Conservation (phyloP, 192 early-diverging fungal species). For the Linnemannia elongata region DNA sequence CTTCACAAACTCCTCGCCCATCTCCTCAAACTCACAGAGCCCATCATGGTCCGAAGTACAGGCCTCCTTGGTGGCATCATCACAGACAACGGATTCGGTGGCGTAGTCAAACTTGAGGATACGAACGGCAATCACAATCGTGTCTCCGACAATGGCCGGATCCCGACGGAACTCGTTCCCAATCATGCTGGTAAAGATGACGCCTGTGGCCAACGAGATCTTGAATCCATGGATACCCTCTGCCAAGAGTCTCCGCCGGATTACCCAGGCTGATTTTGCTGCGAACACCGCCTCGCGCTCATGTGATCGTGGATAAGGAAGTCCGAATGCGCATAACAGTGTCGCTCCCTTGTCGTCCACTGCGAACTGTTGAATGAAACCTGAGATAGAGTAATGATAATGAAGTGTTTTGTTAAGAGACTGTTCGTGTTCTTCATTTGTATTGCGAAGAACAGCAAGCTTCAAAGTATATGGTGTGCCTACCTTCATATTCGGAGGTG, state of each 20-base stretch:
- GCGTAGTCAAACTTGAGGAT: constrained; percentile 66
- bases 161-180: constrained; percentile 62
- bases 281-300: constrained; percentile 66
- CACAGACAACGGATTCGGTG: constrained; percentile 58
- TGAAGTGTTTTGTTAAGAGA: background rate
- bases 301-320: constrained; percentile 62
- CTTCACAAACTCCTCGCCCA: constrained; percentile 62
- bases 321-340: constrained; percentile 59
- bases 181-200: constrained; percentile 62
- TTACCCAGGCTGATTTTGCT: constrained; percentile 60
- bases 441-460: too few relatives aligned
- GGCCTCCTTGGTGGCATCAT: constrained; percentile 57
- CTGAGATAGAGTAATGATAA: background rate
- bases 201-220: constrained; percentile 63
- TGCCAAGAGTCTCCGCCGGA: constrained; percentile 33
- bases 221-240: constrained; percentile 42
- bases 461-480: background rate
- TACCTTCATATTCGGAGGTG: constrained; percentile 63
- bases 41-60: constrained; percentile 43
- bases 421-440: background rate
- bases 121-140: constrained; percentile 66
- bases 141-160: constrained; percentile 63
- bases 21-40: constrained; percentile 62
- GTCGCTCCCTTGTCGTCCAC: constrained; percentile 68
- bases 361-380: constrained; percentile 65